Conservation (phyloP, 1,139 yeast species). For the Kodamaea arcana region DNA sequence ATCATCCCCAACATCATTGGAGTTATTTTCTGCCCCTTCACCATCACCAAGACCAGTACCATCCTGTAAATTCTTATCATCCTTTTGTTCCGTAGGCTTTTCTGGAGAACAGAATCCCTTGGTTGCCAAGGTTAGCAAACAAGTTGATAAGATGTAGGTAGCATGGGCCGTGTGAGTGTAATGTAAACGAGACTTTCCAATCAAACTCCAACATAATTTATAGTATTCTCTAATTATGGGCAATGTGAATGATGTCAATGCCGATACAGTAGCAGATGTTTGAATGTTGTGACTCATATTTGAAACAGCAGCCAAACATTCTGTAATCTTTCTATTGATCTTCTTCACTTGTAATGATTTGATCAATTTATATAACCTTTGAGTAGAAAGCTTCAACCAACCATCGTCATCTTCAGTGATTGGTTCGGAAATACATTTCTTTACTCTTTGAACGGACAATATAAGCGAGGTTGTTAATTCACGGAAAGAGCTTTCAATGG, state of each 20-base stretch:
- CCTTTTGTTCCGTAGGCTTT: conserved; percentile 65
- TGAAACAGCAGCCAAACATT: conserved; percentile 16
- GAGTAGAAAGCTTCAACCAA: conserved; percentile 59
- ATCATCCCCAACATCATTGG: conserved; percentile 87
- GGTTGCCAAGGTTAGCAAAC: conserved; percentile 61
- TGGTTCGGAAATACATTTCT: conserved; percentile 28
- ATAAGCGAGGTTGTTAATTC: conserved; percentile 58
- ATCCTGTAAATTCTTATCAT: conserved; percentile 59
- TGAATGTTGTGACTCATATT: conserved; percentile 31
- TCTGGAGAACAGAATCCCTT: conserved; percentile 94
- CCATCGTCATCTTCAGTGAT: conserved; percentile 51
- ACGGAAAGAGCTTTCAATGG: conserved; percentile 46
- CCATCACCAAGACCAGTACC: conserved; percentile 99
- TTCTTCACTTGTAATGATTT: conserved; percentile 34
- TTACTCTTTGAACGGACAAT: conserved; percentile 59
- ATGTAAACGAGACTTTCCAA: conserved; percentile 40
- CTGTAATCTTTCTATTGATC: conserved; percentile 20
- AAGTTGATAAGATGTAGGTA: conserved; percentile 52
- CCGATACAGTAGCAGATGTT: conserved; percentile 35
- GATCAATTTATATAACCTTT: conserved; percentile 33
- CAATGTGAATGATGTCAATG: conserved; percentile 49
- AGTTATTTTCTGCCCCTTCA: conserved; percentile 75
- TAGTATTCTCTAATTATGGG: conserved; percentile 57
- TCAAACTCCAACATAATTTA: conserved; percentile 37
- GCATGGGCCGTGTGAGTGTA: conserved; percentile 58